Conservation (phyloP, 2,329 filamentous ascomycete genomes). For the Knufia fluminis region DNA sequence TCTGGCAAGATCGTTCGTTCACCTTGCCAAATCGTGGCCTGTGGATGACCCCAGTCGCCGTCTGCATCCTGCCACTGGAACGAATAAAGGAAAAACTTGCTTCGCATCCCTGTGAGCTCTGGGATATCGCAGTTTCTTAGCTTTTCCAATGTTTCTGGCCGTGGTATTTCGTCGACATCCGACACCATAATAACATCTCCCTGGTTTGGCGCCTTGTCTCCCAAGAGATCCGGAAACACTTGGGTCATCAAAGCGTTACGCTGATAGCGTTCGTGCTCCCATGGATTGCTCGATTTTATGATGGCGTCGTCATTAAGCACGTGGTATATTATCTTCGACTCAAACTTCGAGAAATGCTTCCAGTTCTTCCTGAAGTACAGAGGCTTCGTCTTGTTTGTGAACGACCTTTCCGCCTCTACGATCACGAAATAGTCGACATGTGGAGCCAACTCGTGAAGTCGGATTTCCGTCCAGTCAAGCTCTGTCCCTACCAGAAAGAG, state of each 20-base stretch:
- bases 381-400: slow-evolving; percentile 49
- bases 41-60: slow-evolving; percentile 48
- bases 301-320: slow-evolving; percentile 31
- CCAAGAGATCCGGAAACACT: slow-evolving; percentile 43
- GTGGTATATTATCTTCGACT: slow-evolving; percentile 54
- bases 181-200: slow-evolving; percentile 52
- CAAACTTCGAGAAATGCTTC: slow-evolving; percentile 43
- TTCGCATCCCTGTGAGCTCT: slow-evolving; percentile 43
- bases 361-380: slow-evolving; percentile 46
- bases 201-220: slow-evolving; percentile 32
- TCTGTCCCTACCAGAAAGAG: no score
- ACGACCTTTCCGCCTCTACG: slow-evolving; percentile 50
- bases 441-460: slow-evolving; percentile 44
- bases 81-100: slow-evolving; percentile 49
- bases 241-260: slow-evolving; percentile 51
- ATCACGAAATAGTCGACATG: slow-evolving; percentile 58
- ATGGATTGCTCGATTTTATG: slow-evolving; percentile 25
- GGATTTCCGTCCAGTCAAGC: no score
- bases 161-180: slow-evolving; percentile 53
- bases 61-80: slow-evolving; percentile 43
- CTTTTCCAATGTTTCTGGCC: slow-evolving; percentile 41
- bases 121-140: slow-evolving; percentile 47
- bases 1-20: slow-evolving; percentile 44
- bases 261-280: slow-evolving; percentile 46
- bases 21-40: slow-evolving; percentile 49